phyloP scores from a whole-genome alignment of 768 basidiomycete species.

The Boletus sp. region DNA sequence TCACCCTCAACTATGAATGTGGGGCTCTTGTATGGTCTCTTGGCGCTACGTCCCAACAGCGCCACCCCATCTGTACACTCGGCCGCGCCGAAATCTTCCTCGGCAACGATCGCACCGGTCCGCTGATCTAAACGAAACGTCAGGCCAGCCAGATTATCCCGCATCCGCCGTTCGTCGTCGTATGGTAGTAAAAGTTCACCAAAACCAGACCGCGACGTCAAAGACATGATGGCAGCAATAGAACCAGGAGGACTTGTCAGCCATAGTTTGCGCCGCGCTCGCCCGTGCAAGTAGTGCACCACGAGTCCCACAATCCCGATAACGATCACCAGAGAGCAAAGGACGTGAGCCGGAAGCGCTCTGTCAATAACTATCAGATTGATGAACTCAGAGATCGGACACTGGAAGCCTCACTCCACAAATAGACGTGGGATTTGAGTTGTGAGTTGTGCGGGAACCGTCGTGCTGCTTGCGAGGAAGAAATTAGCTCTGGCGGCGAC shows the following conservation, averaged over 20 bases:
- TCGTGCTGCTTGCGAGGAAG: slow-evolving; percentile 43
- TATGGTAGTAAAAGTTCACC: slow-evolving; percentile 60
- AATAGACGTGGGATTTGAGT: slow-evolving; percentile 47
- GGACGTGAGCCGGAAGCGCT: slow-evolving; percentile 47
- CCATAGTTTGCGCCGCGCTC: slow-evolving; percentile 45
- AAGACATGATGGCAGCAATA: slow-evolving; percentile 53
- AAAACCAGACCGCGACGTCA: slow-evolving; percentile 60
- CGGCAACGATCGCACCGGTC: slow-evolving; percentile 61
- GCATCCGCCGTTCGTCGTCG: slow-evolving; percentile 45
- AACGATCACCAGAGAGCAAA: slow-evolving; percentile 46
- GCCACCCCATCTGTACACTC: slow-evolving; percentile 12
- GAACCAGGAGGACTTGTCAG: slow-evolving; percentile 56
- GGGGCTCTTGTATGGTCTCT: background rate
- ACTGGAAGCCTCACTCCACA: slow-evolving; percentile 47
- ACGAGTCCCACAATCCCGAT: slow-evolving; percentile 47
- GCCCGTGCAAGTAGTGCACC: slow-evolving; percentile 47
- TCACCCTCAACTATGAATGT: slow-evolving; percentile 2
- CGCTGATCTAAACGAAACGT: slow-evolving; percentile 52
- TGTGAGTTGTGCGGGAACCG: slow-evolving; percentile 39
- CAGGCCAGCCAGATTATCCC: slow-evolving; percentile 47
- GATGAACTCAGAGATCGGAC: background rate
- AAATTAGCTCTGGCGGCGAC: slow-evolving; percentile 57
- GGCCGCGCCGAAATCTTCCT: slow-evolving; percentile 35
- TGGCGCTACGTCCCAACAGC: slow-evolving; percentile 8
- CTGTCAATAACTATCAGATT: slow-evolving; percentile 31